Evolutionary conservation across 2,329 filamentous ascomycete species (phyloP), one percentile per base, ranked within the genome.

Genomic region (Metarhizium anisopliae): DNA sequence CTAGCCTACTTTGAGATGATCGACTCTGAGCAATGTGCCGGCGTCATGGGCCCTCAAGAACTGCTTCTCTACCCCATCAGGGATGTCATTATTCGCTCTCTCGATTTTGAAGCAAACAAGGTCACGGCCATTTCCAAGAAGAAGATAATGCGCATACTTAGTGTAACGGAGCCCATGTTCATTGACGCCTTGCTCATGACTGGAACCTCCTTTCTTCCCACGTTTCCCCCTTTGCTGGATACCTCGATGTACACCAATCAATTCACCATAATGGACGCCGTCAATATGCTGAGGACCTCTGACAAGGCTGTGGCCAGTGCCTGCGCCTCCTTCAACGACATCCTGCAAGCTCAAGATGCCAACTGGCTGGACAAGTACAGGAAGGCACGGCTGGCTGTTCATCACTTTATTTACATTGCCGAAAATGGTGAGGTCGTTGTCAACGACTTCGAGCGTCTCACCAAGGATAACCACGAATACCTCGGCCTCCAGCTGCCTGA

Each of bases 401-500:
- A 91, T 65, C 93, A 97, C 70, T 92, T 93, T 69, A 86, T 95
- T 45, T 84, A 92, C 64, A 84, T 96, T 61, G 83, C 85, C 38
- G 79, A 83, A 55, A 83, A 82, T n/a, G 94, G 94, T 45, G 84
- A 87, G 64, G 81, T 96, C 52, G 81, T 83, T 58, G 87, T 91
- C 16, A 79, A 90, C 63, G 85, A 92, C 63, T 81, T 78, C 55
- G 86, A 89, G 7, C 79, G 83, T 55, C 81, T 91, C 20, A 92
- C 94, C 2, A 81, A 81, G 50, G 92, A 97, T 67, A 86, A 94
- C 61, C 89, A 95, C 67, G 86, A 93, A 65, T 92, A 96, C 67
- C 83, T 96, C 59, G 91, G 91, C n/a, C 83, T 95, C 57, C 87
- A 92, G 58, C 77, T 99, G 5, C 91, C 94, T 0, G 85, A 91